Percentiles rank a stretch among this genome's conserved stretches.
Evolutionary conservation across 768 basidiomycete genomes (phyloP).

Genomic region (Mycena alexandri): DNA sequence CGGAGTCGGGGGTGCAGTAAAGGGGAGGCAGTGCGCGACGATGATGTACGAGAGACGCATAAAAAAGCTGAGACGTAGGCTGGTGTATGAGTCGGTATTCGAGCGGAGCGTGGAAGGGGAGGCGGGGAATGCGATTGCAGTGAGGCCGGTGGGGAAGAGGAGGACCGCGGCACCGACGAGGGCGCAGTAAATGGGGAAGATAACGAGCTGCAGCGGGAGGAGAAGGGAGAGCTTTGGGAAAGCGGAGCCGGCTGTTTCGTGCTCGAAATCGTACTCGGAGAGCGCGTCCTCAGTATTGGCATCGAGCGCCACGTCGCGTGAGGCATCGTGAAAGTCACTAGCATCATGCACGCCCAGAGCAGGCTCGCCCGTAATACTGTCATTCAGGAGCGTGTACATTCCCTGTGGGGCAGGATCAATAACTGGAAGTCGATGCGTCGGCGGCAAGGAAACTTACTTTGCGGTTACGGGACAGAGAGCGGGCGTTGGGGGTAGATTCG

Average conservation of each 20-base stretch:
- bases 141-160: constrained; percentile 16
- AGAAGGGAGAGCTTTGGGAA: constrained; percentile 18
- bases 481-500: constrained; percentile 22
- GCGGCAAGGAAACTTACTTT: constrained; percentile 17
- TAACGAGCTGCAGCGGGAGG: constrained; percentile 28
- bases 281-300: neutral
- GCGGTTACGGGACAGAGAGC: constrained; percentile 32
- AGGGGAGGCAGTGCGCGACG: constrained; percentile 21
- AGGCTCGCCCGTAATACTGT: constrained; percentile 25
- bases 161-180: constrained; percentile 33
- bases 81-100: too few relatives aligned
- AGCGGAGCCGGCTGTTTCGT: neutral
- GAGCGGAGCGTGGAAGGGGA: neutral
- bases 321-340: neutral
- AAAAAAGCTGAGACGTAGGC: neutral
- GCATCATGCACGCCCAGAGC: neutral
- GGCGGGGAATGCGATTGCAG: constrained; percentile 31
- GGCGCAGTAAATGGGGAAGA: constrained; percentile 28
- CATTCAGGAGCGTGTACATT: constrained; percentile 11
- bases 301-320: neutral
- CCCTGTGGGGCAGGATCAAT: constrained; percentile 4
- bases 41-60: neutral
- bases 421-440: neutral
- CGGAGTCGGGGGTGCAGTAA: constrained; percentile 13
- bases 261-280: neutral